Conservation (phyloP, 2,329 filamentous ascomycete species). For the Nothophoma quercina region DNA sequence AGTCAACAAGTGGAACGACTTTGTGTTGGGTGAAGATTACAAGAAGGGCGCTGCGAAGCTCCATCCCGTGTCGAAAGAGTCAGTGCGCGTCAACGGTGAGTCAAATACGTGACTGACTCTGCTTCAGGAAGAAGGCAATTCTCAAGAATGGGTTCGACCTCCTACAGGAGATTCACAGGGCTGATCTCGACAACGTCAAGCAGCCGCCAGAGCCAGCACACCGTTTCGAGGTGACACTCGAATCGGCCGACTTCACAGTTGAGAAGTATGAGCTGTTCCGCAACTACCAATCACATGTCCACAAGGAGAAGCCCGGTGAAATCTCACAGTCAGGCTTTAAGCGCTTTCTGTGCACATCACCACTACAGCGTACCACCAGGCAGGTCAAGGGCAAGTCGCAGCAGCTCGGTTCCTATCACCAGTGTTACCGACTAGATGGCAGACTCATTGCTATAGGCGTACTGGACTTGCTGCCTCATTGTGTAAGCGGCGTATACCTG, state of each 20-base stretch:
- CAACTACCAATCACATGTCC: constrained; percentile 78
- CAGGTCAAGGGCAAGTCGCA: constrained; percentile 59
- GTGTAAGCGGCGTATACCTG: constrained; percentile 84
- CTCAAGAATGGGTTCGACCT: constrained; percentile 74
- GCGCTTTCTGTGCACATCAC: constrained; percentile 77
- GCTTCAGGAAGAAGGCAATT: constrained; percentile 63
- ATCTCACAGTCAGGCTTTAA: constrained; percentile 70
- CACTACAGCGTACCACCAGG: constrained; percentile 60
- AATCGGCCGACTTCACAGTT: constrained; percentile 73
- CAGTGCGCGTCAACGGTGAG: neutral
- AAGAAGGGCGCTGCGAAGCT: constrained; percentile 68
- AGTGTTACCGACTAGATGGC: constrained; percentile 82
- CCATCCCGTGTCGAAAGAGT: constrained; percentile 72
- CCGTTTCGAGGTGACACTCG: constrained; percentile 72
- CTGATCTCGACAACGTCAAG: constrained; percentile 65
- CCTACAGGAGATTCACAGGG: constrained; percentile 71
- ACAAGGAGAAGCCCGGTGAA: constrained; percentile 68
- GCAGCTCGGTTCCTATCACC: constrained; percentile 77
- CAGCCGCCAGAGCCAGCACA: constrained; percentile 71
- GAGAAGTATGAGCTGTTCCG: constrained; percentile 78
- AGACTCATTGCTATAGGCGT: constrained; percentile 78
- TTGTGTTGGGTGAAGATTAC: constrained; percentile 74
- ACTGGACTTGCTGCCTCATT: constrained; percentile 77
- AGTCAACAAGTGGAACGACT: constrained; percentile 77
- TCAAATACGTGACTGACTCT: neutral